Base-by-base conservation (phyloP, 2,329 filamentous ascomycete genomes). In the Ilyonectria robusta region DNA sequence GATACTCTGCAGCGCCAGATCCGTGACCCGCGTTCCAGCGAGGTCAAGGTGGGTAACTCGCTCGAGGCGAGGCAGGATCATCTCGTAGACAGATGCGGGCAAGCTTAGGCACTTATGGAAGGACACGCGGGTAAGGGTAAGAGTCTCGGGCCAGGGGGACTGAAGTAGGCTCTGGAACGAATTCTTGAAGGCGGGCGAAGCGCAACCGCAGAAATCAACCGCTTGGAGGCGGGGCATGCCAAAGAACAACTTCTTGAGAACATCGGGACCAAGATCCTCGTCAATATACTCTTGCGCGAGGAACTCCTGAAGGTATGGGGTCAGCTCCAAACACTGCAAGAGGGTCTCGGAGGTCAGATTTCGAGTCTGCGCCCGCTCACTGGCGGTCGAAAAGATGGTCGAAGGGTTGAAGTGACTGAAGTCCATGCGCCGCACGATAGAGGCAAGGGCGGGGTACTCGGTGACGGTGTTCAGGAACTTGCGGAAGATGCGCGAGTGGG, bases 351-450 rank as follows among this genome's bases (percentile, higher is more conserved):
- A 85, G 21, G 93, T 95, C 74, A 96, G 80, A 81, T 95, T 94
- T 76, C 89, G 89, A 64, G 93, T 93, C 79, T 92, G 88, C 23
- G 88, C 87, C 65, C 93, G 91, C 86, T 94, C 92, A 78, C 90
- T 89, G 71, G 90, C 91, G 17, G 92, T 94, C 67, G 89, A 88
- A 76, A 94, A 94, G 70, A 94, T 85, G 62, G 92, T 92, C 61
- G 92, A 90, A 23, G 93, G 93, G 78, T 94, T 95, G 81, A 95
- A 95, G 83, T 95, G 93, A 69, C 92, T 94, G 76, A 96, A 95
- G 81, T 96, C 93, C 51, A 95, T 84, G 57, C 93, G 91, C 65
- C 92, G 90, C 50, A 95, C 92, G 74, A 95, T 89, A 46, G 89
- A 91, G 51, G 93, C 93, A 60, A 95, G 84, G 9, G 89, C 84